phyloP scores from a whole-genome alignment of 2,329 filamentous ascomycete genomes.

The Cladosporium sphaerospermum region DNA sequence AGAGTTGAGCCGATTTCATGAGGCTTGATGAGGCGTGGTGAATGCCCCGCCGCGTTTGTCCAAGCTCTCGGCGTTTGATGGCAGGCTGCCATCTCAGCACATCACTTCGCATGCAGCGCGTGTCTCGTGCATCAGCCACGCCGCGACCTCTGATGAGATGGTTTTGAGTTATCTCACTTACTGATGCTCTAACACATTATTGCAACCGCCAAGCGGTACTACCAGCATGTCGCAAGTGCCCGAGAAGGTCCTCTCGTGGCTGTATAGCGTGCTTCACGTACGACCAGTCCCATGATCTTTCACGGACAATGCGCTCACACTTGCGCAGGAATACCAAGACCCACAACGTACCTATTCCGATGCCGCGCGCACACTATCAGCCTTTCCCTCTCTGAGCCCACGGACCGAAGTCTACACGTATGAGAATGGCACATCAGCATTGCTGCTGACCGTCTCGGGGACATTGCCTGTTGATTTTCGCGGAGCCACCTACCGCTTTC shows the following conservation, averaged over 20 bases:
- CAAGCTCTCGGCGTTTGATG: neutral
- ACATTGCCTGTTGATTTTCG: slow-evolving; percentile 89
- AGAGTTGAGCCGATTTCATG: neutral
- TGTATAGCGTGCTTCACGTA: slow-evolving; percentile 70
- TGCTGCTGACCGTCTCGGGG: slow-evolving; percentile 79
- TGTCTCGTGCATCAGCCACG: neutral
- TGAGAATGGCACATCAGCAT: slow-evolving; percentile 76
- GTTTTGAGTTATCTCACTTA: neutral
- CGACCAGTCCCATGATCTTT: slow-evolving; percentile 35
- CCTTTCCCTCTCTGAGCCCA: slow-evolving; percentile 73
- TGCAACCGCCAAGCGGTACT: neutral
- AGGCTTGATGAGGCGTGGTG: neutral
- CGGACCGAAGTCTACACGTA: slow-evolving; percentile 95
- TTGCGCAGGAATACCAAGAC: slow-evolving; percentile 78
- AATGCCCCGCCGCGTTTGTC: neutral
- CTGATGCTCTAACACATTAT: neutral
- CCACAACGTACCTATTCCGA: slow-evolving; percentile 90
- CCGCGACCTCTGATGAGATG: neutral
- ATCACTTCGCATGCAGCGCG: neutral
- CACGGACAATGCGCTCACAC: slow-evolving; percentile 15
- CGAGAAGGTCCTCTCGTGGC: slow-evolving; percentile 88
- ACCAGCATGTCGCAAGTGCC: slow-evolving; percentile 59
- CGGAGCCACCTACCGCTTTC: slow-evolving; percentile 83
- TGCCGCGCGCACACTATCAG: slow-evolving; percentile 72
- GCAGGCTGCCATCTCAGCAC: neutral